Base-by-base conservation (phyloP, 1,139 yeast genomes). In the Geotrichum siamense region DNA sequence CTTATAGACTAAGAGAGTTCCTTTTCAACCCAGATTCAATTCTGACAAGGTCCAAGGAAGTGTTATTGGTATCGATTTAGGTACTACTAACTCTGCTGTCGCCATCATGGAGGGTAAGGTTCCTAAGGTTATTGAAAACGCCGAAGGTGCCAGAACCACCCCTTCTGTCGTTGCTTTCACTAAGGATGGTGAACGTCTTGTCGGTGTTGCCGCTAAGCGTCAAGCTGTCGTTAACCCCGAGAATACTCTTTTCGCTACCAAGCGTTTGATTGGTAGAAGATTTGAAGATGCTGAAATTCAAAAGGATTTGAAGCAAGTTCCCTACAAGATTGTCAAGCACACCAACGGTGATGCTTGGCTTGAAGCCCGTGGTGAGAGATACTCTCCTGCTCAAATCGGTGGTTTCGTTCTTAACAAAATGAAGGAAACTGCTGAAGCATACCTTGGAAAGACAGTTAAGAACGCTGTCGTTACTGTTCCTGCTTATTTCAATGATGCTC, bases 171-270 rank as follows among this genome's bases (percentile, higher is more conserved):
- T 91, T 57, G 98, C 97, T 48, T 89, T 91, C 79, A 85, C 96
- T 66, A 87, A 86, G 70, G 96, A 87, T 53, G 87, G 87, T 55
- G 96, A 89, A 72, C 79, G 95, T 69, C 72, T 91, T 55, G 98
- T 91, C 56, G 98, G 98, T 76, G 87, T 86, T 53, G 94, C 96
- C 61, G 98, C 98, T 61, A 91, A 89, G 77, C 86, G 97, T 71
- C 98, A 91, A 72, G 97, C 97, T 50, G 96, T 89, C 53, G 95
- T 91, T 57, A 91, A 91, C 80, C 96, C 97, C 47, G 96, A 86
- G 69, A 91, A 91, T 76, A 91, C 98, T 51, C 74, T 91, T 57
- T 91, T 86, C 56, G 98, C 97, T 69, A 91, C 98, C 66, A 91
- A 91, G 78, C 86, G 98, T 75, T 75, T 91, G 68, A 91, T 91